Conservation (phyloP, 192 early-diverging fungal genomes). For the Phycomyces blakesleeanus region DNA sequence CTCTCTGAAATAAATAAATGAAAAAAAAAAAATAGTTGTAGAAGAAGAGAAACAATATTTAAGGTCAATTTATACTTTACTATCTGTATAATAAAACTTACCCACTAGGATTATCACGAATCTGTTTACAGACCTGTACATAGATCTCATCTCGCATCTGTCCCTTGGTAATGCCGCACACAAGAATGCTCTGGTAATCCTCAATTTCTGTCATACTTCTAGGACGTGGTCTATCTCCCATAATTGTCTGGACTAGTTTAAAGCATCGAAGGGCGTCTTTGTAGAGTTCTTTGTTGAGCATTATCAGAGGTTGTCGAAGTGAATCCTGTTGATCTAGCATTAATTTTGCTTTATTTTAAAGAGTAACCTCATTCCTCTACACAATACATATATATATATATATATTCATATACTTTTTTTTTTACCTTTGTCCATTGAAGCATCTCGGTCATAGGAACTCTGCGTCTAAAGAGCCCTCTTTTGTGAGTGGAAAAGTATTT, state of each 20-base stretch:
- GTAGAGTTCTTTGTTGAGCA: slow-evolving; percentile 74
- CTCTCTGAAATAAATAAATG: slow-evolving; percentile 41
- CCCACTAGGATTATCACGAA: slow-evolving; percentile 72
- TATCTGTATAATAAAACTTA: slow-evolving; percentile 22
- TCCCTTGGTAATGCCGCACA: slow-evolving; percentile 69
- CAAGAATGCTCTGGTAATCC: slow-evolving; percentile 75
- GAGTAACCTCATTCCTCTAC: too few relatives aligned
- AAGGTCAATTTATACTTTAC: slow-evolving; percentile 1
- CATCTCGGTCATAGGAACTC: slow-evolving; percentile 87
- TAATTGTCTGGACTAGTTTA: slow-evolving; percentile 77
- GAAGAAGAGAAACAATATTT: too few relatives aligned
- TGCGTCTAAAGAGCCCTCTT: slow-evolving; percentile 76
- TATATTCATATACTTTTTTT: too few relatives aligned
- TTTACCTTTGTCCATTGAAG: slow-evolving; percentile 69
- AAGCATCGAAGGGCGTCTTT: slow-evolving; percentile 87
- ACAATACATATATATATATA: too few relatives aligned
- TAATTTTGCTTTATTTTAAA: background rate
- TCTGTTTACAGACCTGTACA: slow-evolving; percentile 89
- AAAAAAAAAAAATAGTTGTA: too few relatives aligned
- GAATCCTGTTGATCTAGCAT: slow-evolving; percentile 53
- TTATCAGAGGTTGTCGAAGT: slow-evolving; percentile 75
- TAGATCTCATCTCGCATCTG: slow-evolving; percentile 91
- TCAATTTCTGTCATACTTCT: slow-evolving; percentile 36
- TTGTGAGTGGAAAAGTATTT: slow-evolving; percentile 88
- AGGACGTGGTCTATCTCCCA: slow-evolving; percentile 62